phyloP scores from a whole-genome alignment of 345 rosid species.

The Isatis tinctoria region DNA sequence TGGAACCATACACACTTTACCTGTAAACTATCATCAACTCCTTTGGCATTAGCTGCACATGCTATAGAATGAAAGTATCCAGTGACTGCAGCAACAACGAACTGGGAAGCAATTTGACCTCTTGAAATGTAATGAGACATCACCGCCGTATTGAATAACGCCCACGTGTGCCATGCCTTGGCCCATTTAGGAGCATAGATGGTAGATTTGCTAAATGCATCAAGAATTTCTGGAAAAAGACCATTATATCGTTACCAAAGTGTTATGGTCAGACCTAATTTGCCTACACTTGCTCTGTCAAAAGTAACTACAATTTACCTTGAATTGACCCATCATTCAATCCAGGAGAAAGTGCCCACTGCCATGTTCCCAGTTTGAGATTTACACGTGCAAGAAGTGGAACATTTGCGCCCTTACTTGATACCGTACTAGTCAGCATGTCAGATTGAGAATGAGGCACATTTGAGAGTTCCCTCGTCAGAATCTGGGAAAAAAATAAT shows the following conservation, averaged over 20 bases:
- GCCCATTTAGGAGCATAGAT: constrained; percentile 79
- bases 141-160: constrained; percentile 93
- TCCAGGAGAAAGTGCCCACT: constrained; percentile 85
- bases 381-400: constrained; percentile 86
- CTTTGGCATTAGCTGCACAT: constrained; percentile 90
- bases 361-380: constrained; percentile 84
- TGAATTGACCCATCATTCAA: constrained; percentile 83
- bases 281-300: constrained; percentile 5
- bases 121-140: constrained; percentile 86
- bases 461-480: constrained; percentile 71
- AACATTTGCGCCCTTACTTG: constrained; percentile 47
- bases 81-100: constrained; percentile 89
- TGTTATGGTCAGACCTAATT: background rate
- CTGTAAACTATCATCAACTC: constrained; percentile 98
- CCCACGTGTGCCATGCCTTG: constrained; percentile 99
- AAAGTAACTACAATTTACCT: constrained; percentile 46
- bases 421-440: constrained; percentile 41
- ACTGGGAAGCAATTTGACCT: constrained; percentile 69
- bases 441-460: constrained; percentile 50
- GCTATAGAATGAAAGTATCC: constrained; percentile 98
- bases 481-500: constrained; percentile 41
- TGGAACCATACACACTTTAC: constrained; percentile 39
- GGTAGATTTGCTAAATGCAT: constrained; percentile 74
- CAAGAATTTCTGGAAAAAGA: constrained; percentile 59
- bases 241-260: background rate